Base-by-base conservation (phyloP, 169 alveolate genomes). In the Ichthyophthirius multifiliis region DNA sequence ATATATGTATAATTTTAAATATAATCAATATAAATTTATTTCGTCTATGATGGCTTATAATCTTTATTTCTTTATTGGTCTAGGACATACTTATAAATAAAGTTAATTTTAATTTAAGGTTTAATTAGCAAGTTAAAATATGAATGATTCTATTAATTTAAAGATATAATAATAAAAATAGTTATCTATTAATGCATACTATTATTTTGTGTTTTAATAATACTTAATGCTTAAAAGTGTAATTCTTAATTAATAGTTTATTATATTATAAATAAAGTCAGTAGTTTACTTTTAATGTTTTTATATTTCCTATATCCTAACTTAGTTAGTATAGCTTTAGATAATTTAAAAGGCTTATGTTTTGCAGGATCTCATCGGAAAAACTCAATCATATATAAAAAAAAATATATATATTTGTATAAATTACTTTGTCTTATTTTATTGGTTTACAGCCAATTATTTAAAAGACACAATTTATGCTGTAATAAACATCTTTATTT, bases 351-450 rank as follows among this genome's bases (percentile, higher is more conserved):
- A 43, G 86, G 86, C 13, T 9, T 5, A 5, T 85, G 86, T n/a
- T 48, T 80, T 16, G 74, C 75, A n/a, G 65, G 87, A 2, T 73
- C 87, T 16, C 90, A 85, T 44, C 75, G 86, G 84, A 84, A 79
- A 63, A 18, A 73, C 4, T 45, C 80, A 30, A 18, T 63, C 23
- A 65, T 85, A 39, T 44, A 63, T 31, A 74, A 77, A 6, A 87
- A 85, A 43, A 47, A 35, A 85, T 85, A 87, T 67, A 62, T 44
- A 65, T 84, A 9, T 7, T 7, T 13, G 41, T 46, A 0, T 41
- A 47, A 39, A 35, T 37, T 46, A 55, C 81, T 35, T 74, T 62
- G 23, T n/a, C n/a, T n/a, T 15, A 16, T 6, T 35, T 62, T 37
- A 18, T 80, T 23, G 39, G 76, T 46, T 13, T 67, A 80, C 37